A percentile compares a stretch with the other conserved stretches of the same genome.
Conservation (phyloP, 805 yeast genomes). For the Hyphopichia homilentoma region DNA sequence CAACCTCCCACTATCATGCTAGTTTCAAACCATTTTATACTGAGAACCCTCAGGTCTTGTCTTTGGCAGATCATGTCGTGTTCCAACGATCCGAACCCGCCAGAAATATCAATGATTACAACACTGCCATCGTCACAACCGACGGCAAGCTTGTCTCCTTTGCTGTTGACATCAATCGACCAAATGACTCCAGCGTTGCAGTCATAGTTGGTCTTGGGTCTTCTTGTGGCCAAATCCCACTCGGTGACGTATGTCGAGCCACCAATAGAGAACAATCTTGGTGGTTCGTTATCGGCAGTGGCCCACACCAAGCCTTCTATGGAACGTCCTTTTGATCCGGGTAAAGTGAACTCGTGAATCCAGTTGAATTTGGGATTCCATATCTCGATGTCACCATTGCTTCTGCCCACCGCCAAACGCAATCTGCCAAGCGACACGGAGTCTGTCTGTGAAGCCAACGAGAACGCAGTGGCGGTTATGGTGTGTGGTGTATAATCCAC, state of each 20-base stretch:
- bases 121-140: conserved; percentile 97
- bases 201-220: conserved; percentile 72
- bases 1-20: conserved; percentile 84
- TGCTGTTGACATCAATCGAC: conserved; percentile 69
- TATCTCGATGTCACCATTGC: conserved; percentile 92
- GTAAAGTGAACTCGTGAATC: conserved; percentile 68
- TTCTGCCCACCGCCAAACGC: conserved; percentile 85
- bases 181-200: conserved; percentile 93
- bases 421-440: conserved; percentile 42
- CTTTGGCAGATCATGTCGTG: conserved; percentile 73
- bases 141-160: conserved; percentile 65
- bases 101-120: conserved; percentile 77
- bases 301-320: conserved; percentile 91
- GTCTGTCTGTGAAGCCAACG: conserved; percentile 51
- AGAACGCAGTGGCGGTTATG: conserved; percentile 77
- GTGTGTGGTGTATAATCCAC: conserved; percentile 85
- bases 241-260: conserved; percentile 90
- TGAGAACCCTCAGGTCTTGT: conserved; percentile 77
- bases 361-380: conserved; percentile 87
- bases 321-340: conserved; percentile 79
- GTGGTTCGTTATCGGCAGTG: conserved; percentile 39
- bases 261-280: conserved; percentile 86
- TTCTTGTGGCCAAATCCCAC: conserved; percentile 78
- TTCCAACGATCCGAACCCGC: conserved; percentile 81
- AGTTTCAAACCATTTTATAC: conserved; percentile 71